Evolutionary conservation across 2,329 filamentous ascomycete genomes (phyloP).

Genomic region (Botrytis hyacinthi): DNA sequence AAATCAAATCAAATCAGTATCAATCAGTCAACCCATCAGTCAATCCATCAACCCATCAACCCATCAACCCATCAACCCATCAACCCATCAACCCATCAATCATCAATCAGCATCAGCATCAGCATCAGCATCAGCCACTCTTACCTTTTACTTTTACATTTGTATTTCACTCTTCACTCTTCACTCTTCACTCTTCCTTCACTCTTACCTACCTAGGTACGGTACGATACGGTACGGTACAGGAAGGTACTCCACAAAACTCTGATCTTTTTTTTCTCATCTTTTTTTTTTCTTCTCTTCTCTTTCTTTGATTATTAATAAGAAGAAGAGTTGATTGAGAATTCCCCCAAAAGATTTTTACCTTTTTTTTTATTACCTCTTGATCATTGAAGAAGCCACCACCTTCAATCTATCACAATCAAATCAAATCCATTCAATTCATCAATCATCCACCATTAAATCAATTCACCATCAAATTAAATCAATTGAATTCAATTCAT

Average conservation of each 20-base stretch:
- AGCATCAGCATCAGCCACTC: background rate
- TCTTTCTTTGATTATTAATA: background rate
- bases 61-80: no score
- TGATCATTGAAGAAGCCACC: background rate
- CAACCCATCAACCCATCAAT: background rate
- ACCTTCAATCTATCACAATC: background rate
- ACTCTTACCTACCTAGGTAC: no score
- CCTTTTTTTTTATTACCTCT: background rate
- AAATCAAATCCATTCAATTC: no score
- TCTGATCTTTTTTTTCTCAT: background rate
- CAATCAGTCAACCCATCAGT: background rate
- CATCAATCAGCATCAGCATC: background rate
- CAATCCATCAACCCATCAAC: background rate
- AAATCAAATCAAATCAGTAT: background rate
- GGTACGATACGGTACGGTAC: no score
- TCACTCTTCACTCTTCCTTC: no score
- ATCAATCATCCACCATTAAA: constrained; percentile 9
- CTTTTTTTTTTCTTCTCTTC: background rate
- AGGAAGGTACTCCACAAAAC: background rate
- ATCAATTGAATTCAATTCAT: no score
- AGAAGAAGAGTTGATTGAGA: background rate
- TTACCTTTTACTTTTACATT: background rate
- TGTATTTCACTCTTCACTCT: background rate
- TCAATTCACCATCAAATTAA: background rate
- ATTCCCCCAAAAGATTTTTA: background rate